Conservation (phyloP, 805 yeast species). For the Saturnispora zaruensis region DNA sequence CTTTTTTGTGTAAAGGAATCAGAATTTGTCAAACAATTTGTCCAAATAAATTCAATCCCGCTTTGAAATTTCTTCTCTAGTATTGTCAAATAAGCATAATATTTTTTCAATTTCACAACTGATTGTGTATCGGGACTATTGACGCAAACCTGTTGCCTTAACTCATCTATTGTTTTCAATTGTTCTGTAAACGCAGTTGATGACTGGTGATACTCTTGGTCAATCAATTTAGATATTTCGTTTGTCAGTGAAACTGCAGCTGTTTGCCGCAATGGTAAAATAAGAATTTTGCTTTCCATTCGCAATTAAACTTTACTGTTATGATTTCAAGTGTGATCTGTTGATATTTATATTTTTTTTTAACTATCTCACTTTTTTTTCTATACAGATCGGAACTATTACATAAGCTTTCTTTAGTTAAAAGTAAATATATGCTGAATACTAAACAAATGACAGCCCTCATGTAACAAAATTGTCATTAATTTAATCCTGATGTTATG, state of each 20-base stretch:
- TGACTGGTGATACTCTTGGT: conserved; percentile 33
- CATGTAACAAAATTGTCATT: too few relatives aligned
- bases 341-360: too few relatives aligned
- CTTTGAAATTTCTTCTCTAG: conserved; percentile 53
- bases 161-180: conserved; percentile 32
- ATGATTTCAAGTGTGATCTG: not conserved
- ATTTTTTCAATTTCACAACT: conserved; percentile 21
- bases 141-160: conserved; percentile 29
- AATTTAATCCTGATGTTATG: too few relatives aligned
- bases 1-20: conserved; percentile 28
- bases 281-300: conserved; percentile 1
- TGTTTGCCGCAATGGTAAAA: conserved; percentile 2
- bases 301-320: not conserved
- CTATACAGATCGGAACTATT: too few relatives aligned
- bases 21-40: conserved; percentile 30
- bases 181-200: conserved; percentile 24
- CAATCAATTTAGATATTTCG: conserved; percentile 30
- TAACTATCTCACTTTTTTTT: not conserved
- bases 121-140: conserved; percentile 9
- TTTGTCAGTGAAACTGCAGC: conserved; percentile 13
- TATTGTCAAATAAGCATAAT: conserved; percentile 37
- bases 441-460: too few relatives aligned
- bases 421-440: too few relatives aligned
- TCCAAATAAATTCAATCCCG: conserved; percentile 64
- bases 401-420: too few relatives aligned